Percentiles rank a stretch among this genome's conserved stretches.
Evolutionary conservation across 805 yeast genomes (phyloP).

Genomic region (Candida lessepsii): DNA sequence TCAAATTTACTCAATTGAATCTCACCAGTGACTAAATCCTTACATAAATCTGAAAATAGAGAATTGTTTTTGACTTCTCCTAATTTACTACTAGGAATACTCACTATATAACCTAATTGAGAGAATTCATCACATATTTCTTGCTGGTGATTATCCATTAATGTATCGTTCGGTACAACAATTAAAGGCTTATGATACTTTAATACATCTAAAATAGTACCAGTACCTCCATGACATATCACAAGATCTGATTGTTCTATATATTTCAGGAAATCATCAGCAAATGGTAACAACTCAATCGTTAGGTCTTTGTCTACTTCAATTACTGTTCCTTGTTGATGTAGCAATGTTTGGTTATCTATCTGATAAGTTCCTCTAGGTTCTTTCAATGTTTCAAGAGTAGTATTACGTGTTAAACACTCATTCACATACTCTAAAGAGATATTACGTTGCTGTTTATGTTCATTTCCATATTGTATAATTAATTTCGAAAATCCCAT

Average conservation of each 20-base stretch:
- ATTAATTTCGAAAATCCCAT: slow-evolving; percentile 1
- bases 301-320: background rate
- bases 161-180: slow-evolving; percentile 64
- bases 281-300: slow-evolving; percentile 26
- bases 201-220: slow-evolving; percentile 80
- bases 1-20: slow-evolving; percentile 1
- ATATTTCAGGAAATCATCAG: slow-evolving; percentile 27
- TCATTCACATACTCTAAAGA: slow-evolving; percentile 24
- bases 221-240: slow-evolving; percentile 89
- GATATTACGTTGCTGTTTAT: slow-evolving; percentile 16
- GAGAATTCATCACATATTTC: slow-evolving; percentile 56
- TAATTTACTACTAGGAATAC: slow-evolving; percentile 3
- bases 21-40: background rate
- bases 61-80: background rate
- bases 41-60: background rate
- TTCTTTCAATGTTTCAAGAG: background rate
- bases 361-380: background rate
- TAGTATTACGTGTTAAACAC: slow-evolving; percentile 11
- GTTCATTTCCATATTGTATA: slow-evolving; percentile 35
- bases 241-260: slow-evolving; percentile 56
- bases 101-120: slow-evolving; percentile 14
- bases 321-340: background rate
- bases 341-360: background rate
- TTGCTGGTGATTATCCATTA: slow-evolving; percentile 87
- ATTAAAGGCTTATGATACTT: slow-evolving; percentile 56